These are phyloP conservation scores for Colletotrichum eremochloae DNA, from an alignment of 2,329 filamentous ascomycete species.

Conservation along the genomic window DNA sequence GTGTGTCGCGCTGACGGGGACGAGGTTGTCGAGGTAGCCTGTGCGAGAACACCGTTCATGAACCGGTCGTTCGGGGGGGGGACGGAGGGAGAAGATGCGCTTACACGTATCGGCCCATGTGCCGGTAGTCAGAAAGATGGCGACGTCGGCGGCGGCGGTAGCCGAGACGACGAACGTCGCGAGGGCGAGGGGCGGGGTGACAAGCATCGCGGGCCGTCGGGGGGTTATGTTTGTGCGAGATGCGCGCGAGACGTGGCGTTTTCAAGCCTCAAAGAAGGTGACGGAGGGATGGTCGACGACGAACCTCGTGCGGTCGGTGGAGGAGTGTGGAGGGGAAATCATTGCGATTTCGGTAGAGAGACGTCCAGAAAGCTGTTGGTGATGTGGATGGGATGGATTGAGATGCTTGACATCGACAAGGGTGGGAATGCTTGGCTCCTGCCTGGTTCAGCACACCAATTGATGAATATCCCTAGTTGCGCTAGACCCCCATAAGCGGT, in stretches of 20 bases:
- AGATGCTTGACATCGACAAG: background rate
- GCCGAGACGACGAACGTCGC: background rate
- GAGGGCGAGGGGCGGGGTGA: background rate
- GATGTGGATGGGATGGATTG: conserved; percentile 7
- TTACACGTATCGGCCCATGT: conserved; percentile 22
- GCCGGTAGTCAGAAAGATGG: conserved; percentile 6
- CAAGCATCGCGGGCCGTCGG: background rate
- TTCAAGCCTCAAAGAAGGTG: background rate
- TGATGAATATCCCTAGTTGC: too few relatives aligned
- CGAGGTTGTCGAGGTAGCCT: conserved; percentile 23
- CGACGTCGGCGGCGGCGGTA: conserved; percentile 18
- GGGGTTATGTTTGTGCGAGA: too few relatives aligned
- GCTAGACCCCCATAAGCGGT: too few relatives aligned
- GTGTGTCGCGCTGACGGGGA: conserved; percentile 16
- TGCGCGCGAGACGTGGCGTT: too few relatives aligned
- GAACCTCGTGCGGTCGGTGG: background rate
- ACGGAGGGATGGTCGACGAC: background rate
- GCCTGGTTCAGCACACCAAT: background rate
- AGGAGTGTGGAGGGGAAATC: background rate
- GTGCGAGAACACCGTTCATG: background rate
- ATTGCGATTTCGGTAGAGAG: conserved; percentile 8
- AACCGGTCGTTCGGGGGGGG: background rate
- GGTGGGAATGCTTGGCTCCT: background rate
- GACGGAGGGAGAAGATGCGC: background rate
- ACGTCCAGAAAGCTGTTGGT: background rate